Conservation (phyloP, 2,329 filamentous ascomycete genomes). For the Fusarium chlamydosporum region DNA sequence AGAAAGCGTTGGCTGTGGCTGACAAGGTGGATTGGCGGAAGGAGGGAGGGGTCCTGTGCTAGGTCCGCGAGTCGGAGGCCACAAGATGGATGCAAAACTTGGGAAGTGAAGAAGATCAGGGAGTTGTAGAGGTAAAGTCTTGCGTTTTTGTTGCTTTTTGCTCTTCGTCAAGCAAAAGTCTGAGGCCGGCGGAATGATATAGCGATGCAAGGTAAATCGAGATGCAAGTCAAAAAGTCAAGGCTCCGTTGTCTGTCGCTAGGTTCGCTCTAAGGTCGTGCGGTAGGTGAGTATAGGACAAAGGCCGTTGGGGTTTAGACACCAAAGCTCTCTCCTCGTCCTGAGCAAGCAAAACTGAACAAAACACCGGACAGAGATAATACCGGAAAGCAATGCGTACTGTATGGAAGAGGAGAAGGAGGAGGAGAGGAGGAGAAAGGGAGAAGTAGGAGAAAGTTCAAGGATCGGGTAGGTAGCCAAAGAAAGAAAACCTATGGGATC, state of each 20-base stretch:
- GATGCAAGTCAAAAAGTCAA: slow-evolving; percentile 25
- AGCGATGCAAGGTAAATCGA: slow-evolving; percentile 31
- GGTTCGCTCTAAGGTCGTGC: slow-evolving; percentile 22
- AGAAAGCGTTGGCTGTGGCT: slow-evolving; percentile 34
- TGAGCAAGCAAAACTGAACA: slow-evolving; percentile 22
- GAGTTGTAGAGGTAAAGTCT: slow-evolving; percentile 10
- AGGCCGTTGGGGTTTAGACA: slow-evolving; percentile 9
- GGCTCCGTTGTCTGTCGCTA: slow-evolving; percentile 10
- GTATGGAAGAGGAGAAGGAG: slow-evolving; percentile 11
- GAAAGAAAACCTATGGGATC: slow-evolving; percentile 36
- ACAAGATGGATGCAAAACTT: slow-evolving; percentile 26
- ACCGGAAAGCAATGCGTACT: slow-evolving; percentile 7
- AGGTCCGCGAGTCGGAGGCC: slow-evolving; percentile 38
- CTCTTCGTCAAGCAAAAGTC: slow-evolving; percentile 7
- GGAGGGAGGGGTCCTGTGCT: slow-evolving; percentile 34
- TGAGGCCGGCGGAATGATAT: slow-evolving; percentile 21
- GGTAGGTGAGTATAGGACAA: slow-evolving; percentile 11
- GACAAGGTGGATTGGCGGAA: slow-evolving; percentile 23
- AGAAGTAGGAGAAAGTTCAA: slow-evolving; percentile 27
- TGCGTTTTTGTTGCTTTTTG: slow-evolving; percentile 2
- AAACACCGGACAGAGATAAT: slow-evolving; percentile 6
- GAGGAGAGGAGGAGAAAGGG: slow-evolving; percentile 21
- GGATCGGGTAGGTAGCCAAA: slow-evolving; percentile 41
- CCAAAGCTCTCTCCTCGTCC: slow-evolving; percentile 10
- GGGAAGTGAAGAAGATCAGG: slow-evolving; percentile 13